A percentile compares a stretch with the other conserved stretches of the same genome.
These are phyloP conservation scores for Ceratocystis colombiana DNA, from an alignment of 2,329 filamentous ascomycete species.

Conservation along the genomic window DNA sequence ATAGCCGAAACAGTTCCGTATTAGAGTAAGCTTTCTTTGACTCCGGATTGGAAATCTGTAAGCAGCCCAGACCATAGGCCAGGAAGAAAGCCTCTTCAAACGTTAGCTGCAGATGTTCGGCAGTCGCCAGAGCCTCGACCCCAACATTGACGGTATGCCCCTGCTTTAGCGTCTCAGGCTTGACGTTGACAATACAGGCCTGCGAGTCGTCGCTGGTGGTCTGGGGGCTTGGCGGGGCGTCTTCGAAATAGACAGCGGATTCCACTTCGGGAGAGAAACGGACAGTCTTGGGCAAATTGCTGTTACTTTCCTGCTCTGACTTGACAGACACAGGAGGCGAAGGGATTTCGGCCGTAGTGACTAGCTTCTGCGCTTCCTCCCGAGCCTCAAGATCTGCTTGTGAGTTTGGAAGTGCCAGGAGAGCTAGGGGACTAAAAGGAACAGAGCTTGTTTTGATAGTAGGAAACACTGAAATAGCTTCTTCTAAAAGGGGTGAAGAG, in stretches of 20 bases:
- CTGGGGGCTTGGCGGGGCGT: slow-evolving; percentile 42
- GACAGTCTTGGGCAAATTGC: slow-evolving; percentile 52
- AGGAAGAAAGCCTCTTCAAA: slow-evolving; percentile 90
- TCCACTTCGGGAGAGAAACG: slow-evolving; percentile 59
- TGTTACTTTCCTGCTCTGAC: slow-evolving; percentile 7
- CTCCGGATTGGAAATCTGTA: slow-evolving; percentile 49
- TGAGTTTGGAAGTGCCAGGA: slow-evolving; percentile 19
- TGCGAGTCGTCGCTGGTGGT: not conserved
- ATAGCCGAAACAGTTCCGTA: slow-evolving; percentile 52
- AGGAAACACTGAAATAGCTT: not conserved
- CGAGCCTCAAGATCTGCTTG: slow-evolving; percentile 12
- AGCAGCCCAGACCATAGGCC: slow-evolving; percentile 64
- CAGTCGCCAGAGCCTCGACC: slow-evolving; percentile 35
- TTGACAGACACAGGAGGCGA: slow-evolving; percentile 15
- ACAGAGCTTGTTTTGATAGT: not conserved
- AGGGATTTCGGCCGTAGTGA: slow-evolving; percentile 13
- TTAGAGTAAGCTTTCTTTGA: slow-evolving; percentile 41
- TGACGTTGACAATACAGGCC: slow-evolving; percentile 22
- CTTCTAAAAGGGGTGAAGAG: not conserved
- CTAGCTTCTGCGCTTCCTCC: not conserved
- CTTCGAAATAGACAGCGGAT: slow-evolving; percentile 49
- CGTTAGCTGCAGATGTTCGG: slow-evolving; percentile 84
- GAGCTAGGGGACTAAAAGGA: slow-evolving; percentile 18
- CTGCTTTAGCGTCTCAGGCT: slow-evolving; percentile 25
- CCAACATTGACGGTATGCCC: slow-evolving; percentile 15